Evolutionary conservation across 2,329 filamentous ascomycete genomes (phyloP), one percentile per base, ranked within the genome.

Genomic region (Stachybotrys echinatus): DNA sequence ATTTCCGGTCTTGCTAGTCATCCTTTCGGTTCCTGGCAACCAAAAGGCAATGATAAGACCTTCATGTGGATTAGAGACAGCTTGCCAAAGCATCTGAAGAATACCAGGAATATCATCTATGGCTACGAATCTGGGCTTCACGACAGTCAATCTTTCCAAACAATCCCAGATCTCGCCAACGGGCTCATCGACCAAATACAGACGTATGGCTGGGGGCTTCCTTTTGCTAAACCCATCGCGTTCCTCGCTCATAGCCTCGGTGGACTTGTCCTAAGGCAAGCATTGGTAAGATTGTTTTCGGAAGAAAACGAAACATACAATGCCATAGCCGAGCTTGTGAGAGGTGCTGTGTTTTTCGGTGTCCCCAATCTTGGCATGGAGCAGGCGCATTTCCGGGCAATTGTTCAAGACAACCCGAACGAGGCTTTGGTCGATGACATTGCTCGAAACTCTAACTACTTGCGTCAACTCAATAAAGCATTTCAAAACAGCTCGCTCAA

Each of bases 51-150:
- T 5, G 44, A 46, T 18, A 46, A 46, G 19, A 18, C 44, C 23
- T 46, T 46, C 44, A 46, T 46, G 44, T 46, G 44, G 44, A 46
- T 46, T 17, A 34, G 44, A 19, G 44, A 46, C 19, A n/a, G 31
- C 27, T 21, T 46, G 10, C 23, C 44, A 18, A 37, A 37, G 12
- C 44, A 46, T 17, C 12, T 34, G 14, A n/a, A 23, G 5, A 14
- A 34, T 4, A 46, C 44, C 19, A 46, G 44, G 21, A 23, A 23
- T 10, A 20, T 37, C 8, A 14, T 46, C 10, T 46, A 46, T 19
- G 23, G 44, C 6, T 46, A 46, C 17, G 27, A 46, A 12, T 31
- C 44, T n/a, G 19, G 27, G 5, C 27, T 46, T 23, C 23, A 18
- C 8, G 19, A 46, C 10, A 46, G 44, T 18, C 12, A 46, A 5